phyloP scores from a whole-genome alignment of 257 asterid genomes.

The Buddleja alternifolia region DNA sequence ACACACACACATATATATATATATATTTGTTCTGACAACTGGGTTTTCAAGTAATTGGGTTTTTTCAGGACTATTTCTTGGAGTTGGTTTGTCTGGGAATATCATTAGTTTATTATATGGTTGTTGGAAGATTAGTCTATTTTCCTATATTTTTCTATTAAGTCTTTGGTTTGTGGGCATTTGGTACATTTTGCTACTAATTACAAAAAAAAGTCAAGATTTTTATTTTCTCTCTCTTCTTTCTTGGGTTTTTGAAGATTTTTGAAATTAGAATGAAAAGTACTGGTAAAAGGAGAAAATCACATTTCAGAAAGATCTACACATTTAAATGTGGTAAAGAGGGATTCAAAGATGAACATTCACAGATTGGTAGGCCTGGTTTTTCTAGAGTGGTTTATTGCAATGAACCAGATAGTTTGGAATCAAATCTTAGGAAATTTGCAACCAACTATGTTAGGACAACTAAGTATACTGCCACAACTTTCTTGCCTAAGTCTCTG shows the following conservation, averaged over 20 bases:
- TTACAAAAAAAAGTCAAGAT: conserved; percentile 21
- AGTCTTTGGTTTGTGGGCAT: conserved; percentile 31
- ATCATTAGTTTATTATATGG: conserved; percentile 26
- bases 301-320: conserved; percentile 50
- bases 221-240: not conserved
- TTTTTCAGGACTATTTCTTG: conserved; percentile 19
- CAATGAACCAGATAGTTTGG: conserved; percentile 50
- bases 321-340: conserved; percentile 48
- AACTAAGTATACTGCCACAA: conserved; percentile 64
- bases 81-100: conserved; percentile 26
- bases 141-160: too few relatives aligned
- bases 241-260: not conserved
- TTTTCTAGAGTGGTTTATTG: conserved; percentile 67
- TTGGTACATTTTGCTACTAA: conserved; percentile 27
- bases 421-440: conserved; percentile 41
- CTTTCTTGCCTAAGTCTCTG: conserved; percentile 71
- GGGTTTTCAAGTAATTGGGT: conserved; percentile 32
- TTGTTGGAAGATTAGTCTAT: conserved; percentile 14
- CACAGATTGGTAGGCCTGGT: conserved; percentile 72
- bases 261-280: conserved; percentile 35
- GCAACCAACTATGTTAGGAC: conserved; percentile 65
- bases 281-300: conserved; percentile 39
- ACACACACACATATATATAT: not conserved
- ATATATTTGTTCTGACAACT: conserved; percentile 23
- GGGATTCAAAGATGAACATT: conserved; percentile 41